Conservation (phyloP, 306 rosid species). For the Phaseolus lunatus region DNA sequence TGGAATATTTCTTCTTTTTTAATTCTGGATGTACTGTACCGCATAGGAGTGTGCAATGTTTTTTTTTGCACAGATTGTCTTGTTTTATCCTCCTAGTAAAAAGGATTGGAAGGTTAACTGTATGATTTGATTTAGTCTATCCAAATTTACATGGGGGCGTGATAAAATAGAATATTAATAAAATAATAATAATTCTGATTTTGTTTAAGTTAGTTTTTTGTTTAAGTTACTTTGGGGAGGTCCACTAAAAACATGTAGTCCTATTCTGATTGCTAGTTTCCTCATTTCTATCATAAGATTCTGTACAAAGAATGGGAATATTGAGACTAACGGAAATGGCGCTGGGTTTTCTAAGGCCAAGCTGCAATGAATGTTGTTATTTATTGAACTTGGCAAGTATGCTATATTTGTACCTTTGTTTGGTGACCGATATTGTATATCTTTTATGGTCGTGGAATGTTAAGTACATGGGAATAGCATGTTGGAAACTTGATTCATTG, state of each 20-base stretch:
- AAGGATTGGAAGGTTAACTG: neutral
- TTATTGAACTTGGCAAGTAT: neutral
- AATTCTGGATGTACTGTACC: neutral
- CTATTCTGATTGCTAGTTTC: neutral
- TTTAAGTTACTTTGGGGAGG: neutral
- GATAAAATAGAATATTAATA: conserved; percentile 9
- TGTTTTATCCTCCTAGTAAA: neutral
- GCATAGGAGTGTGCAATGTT: neutral
- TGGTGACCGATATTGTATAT: neutral
- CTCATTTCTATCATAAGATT: neutral
- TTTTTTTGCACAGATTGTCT: neutral
- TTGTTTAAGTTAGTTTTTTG: neutral
- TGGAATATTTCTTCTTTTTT: neutral
- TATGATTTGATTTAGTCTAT: neutral
- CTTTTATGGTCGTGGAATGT: neutral
- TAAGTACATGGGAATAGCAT: neutral
- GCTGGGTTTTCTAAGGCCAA: neutral
- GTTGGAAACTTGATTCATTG: conserved; percentile 1
- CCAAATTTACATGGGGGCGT: neutral
- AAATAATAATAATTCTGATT: neutral
- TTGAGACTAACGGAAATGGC: neutral
- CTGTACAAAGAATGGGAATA: neutral
- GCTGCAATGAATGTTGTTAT: neutral
- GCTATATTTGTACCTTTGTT: neutral
- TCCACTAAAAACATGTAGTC: neutral